A percentile compares a stretch with the other conserved stretches of the same genome.
These are phyloP conservation scores for Massariosphaeria phaeospora DNA, from an alignment of 495 filamentous ascomycete genomes.

Conservation along the genomic window DNA sequence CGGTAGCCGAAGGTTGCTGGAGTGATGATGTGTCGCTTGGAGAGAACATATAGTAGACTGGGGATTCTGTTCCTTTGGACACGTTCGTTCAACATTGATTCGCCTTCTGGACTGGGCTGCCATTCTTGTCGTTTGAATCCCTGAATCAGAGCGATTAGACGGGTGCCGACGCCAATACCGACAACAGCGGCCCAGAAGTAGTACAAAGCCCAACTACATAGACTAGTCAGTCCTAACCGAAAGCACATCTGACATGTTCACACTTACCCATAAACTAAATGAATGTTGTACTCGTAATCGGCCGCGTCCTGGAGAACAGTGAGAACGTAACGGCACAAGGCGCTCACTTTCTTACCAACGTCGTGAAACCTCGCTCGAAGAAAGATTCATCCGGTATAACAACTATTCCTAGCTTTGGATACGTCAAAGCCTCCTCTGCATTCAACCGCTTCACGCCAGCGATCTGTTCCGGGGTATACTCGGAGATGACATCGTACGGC, in stretches of 20 bases:
- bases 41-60: neutral
- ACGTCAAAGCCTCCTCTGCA: conserved; percentile 4
- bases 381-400: conserved; percentile 6
- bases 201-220: conserved; percentile 3
- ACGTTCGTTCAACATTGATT: neutral
- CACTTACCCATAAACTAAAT: conserved; percentile 16
- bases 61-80: neutral
- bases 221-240: neutral
- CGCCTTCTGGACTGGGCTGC: neutral
- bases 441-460: neutral
- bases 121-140: conserved; percentile 2
- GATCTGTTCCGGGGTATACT: conserved; percentile 3
- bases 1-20: conserved; percentile 37
- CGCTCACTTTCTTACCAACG: neutral
- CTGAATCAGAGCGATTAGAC: conserved; percentile 4
- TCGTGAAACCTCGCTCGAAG: conserved; percentile 6
- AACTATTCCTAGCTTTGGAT: neutral
- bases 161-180: conserved; percentile 8
- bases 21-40: conserved; percentile 36
- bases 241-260: neutral
- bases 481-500: conserved; percentile 9
- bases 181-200: conserved; percentile 21
- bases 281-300: conserved; percentile 7
- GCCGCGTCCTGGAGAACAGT: conserved; percentile 2
- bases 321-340: neutral